Evolutionary conservation across 441 rosid genomes (phyloP), one percentile per base, ranked within the genome.

Genomic region (Erodium trifolium): DNA sequence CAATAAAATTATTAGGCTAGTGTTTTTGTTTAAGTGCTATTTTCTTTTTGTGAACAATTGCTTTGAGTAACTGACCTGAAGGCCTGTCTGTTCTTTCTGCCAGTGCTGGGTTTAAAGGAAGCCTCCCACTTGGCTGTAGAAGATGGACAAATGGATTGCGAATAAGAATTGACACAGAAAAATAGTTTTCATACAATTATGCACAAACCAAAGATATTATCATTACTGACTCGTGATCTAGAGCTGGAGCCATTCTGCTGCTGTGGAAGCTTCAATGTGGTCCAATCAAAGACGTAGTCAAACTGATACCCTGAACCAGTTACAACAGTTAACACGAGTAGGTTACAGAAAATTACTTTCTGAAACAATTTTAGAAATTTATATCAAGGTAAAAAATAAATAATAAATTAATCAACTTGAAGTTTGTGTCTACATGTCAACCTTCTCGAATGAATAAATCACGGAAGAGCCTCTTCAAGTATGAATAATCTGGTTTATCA

Each of bases 401-500:
- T 3, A 4, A 4, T 3, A 34, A 34, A 34, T 34, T 3, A 34
- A 34, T 34, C 37, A 34, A 29, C 59, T 23, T 0, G 7, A 70
- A 9, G 35, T 45, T 12, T 68, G 74, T 67, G 67, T 34, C 78
- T 67, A 31, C 63, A 69, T 55, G 71, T 19, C 14, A 76, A 94
- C 99, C 91, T 89, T 95, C 99, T 70, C 97, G 87, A 75, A 92
- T 92, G 78, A 92, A 95, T 64, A 95, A 85, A 75, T 95, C 99
- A 55, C 98, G 88, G 78, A 95, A 95, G 72, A 95, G 96, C 79
- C 92, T 92, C 86, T 92, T 90, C 83, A 95, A 78, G 83, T 90
- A 92, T 62, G 97, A 87, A 78, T 95, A 92, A 71, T 95, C 99
- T n/a, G 99, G 99, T 75, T 90, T 92, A 77, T 92, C 98, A 79